Percentiles rank a stretch among this genome's conserved stretches.
Conservation (phyloP, 192 early-diverging fungal species). For the Rhizoclosmatium globosum region DNA sequence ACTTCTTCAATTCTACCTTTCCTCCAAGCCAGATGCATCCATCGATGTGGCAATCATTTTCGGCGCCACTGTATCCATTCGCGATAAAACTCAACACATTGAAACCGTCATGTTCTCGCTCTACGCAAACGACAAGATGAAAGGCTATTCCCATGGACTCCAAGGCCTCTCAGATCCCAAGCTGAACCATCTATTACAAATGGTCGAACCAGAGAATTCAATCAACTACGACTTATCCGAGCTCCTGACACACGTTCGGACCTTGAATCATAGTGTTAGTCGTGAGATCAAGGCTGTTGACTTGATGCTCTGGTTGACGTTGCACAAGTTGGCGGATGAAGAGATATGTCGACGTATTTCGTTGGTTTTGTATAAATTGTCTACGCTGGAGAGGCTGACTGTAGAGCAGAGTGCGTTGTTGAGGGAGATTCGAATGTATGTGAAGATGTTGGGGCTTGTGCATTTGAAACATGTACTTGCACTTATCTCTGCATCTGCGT, state of each 20-base stretch:
- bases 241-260: neutral
- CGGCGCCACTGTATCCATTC: neutral
- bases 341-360: conserved; percentile 23
- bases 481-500: no score
- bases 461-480: no score
- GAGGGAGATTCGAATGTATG: neutral
- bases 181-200: neutral
- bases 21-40: neutral
- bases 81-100: neutral
- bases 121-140: neutral
- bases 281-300: neutral
- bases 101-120: neutral
- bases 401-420: neutral
- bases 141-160: neutral
- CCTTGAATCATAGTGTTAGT: neutral
- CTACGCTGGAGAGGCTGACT: neutral
- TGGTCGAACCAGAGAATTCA: neutral
- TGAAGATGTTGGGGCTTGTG: neutral
- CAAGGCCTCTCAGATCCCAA: neutral
- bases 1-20: neutral
- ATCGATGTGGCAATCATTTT: neutral
- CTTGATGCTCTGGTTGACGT: neutral
- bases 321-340: neutral
- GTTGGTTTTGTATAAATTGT: conserved; percentile 8
- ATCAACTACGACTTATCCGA: neutral